phyloP scores from a whole-genome alignment of 352 stramenopile species.

The Phytophthora rubi region DNA sequence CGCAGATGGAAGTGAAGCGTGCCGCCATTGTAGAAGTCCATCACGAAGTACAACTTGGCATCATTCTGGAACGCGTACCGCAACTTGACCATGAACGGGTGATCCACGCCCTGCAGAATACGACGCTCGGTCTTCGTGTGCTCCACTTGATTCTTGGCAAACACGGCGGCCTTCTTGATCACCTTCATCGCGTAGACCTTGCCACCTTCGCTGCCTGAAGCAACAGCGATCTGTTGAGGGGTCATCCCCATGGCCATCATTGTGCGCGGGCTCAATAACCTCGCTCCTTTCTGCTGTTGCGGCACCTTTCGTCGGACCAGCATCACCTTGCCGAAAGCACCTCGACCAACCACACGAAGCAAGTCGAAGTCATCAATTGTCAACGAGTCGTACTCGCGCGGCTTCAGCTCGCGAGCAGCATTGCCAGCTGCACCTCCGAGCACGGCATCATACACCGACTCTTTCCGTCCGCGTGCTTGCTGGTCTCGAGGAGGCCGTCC shows the following conservation, averaged over 20 bases:
- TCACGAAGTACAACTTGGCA: conserved; percentile 89
- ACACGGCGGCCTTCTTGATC: conserved; percentile 90
- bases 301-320: conserved; percentile 72
- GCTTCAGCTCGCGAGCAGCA: conserved; percentile 34
- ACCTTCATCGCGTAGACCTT: conserved; percentile 94
- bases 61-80: conserved; percentile 89
- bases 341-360: conserved; percentile 97
- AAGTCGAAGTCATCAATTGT: conserved; percentile 97
- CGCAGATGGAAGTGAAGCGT: conserved; percentile 86
- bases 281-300: conserved; percentile 38
- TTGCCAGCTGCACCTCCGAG: conserved; percentile 27
- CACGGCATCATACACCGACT: conserved; percentile 32
- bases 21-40: conserved; percentile 90
- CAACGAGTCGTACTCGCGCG: conserved; percentile 61
- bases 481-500: conserved; percentile 23
- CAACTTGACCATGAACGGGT: conserved; percentile 88
- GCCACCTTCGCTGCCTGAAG: conserved; percentile 32
- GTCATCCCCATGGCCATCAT: conserved; percentile 54
- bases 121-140: conserved; percentile 92
- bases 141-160: conserved; percentile 90
- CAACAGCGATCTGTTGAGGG: conserved; percentile 39
- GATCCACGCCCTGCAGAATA: conserved; percentile 86
- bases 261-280: conserved; percentile 41
- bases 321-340: conserved; percentile 96
- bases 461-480: conserved; percentile 16